Percentiles rank a stretch among this genome's conserved stretches.
Evolutionary conservation across 1,284 basidiomycete species (phyloP).

Genomic region (Mycena sp.): DNA sequence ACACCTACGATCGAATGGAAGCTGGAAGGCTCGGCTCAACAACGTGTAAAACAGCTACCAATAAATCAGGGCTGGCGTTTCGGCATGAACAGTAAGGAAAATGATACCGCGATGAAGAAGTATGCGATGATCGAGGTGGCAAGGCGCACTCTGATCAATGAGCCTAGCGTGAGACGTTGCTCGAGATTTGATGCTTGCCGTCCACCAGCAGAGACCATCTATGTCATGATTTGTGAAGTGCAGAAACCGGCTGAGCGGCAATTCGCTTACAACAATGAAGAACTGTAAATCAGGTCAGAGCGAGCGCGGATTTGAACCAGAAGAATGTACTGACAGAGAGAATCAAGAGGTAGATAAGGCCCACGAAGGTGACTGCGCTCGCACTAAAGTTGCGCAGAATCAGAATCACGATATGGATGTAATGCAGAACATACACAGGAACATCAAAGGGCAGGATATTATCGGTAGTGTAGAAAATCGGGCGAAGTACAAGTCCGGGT

Average conservation of each 20-base stretch:
- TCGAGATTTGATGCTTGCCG: conserved; percentile 57
- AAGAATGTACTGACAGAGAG: conserved; percentile 43
- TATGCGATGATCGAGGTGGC: conserved; percentile 62
- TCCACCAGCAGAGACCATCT: conserved; percentile 38
- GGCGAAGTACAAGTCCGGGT: conserved; percentile 64
- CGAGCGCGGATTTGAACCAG: neutral
- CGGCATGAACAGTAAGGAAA: conserved; percentile 30
- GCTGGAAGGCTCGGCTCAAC: conserved; percentile 71
- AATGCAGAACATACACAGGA: conserved; percentile 56
- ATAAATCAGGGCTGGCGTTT: neutral
- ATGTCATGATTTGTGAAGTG: conserved; percentile 26
- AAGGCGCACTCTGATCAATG: conserved; percentile 66
- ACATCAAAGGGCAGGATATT: conserved; percentile 76
- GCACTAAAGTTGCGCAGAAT: too few relatives aligned
- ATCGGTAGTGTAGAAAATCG: conserved; percentile 57
- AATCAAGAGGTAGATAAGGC: conserved; percentile 79
- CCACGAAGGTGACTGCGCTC: conserved; percentile 73
- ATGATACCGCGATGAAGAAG: conserved; percentile 63
- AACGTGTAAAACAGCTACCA: conserved; percentile 68
- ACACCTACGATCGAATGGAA: conserved; percentile 56
- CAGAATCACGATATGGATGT: neutral
- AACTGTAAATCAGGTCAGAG: conserved; percentile 23
- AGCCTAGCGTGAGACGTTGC: conserved; percentile 56
- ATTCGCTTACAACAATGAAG: conserved; percentile 28
- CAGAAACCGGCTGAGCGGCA: neutral